Evolutionary conservation across 129 eudicot species (phyloP), one percentile per base, ranked within the genome.

Genomic region (Smallanthus sonchifolius): DNA sequence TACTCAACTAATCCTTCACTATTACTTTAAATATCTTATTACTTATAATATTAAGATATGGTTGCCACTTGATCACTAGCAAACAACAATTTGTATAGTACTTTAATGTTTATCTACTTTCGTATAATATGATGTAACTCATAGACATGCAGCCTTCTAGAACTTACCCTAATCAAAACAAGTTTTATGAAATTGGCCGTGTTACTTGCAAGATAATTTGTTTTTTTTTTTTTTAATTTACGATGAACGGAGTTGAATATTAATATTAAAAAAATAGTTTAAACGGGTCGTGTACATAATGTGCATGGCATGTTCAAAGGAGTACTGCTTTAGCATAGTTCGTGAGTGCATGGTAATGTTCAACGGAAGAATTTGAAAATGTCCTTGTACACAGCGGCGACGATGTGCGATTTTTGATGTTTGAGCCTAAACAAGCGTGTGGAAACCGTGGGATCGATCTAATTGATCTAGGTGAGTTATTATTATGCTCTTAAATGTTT

Each of bases 11-110:
- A 32, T 7, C 69, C 47, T 30, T 74, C 44, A 34, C 16, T 1
- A 43, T 43, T 67, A 76, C 17, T 54, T 76, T 76, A 54, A 16
- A 11, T 55, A 7, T 17, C 24, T 60, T 3, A 61, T 28, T 43
- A 57, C 30, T 54, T 76, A 55, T 28, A 32, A 54, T 28, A 74
- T 3, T 55, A 30, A 40, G 20, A n/a, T 44, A 28, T 30, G 38
- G 11, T 55, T 52, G 73, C 62, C 67, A 66, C 17, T 76, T 38
- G 73, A 66, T 76, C 45, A 66, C 35, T 24, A 76, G n/a, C 39
- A 37, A 47, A 65, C 57, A 66, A 36, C 40, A 0, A 24, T 28
- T 66, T 52, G 54, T 65, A 65, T 13, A 37, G 36, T 36, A 28
- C 52, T 57, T 20, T 17, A 63, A 48, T 10, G 40, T 51, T 32